These are phyloP conservation scores for Massarina eburnea DNA, from an alignment of 2,329 filamentous ascomycete species.

Conservation along the genomic window DNA sequence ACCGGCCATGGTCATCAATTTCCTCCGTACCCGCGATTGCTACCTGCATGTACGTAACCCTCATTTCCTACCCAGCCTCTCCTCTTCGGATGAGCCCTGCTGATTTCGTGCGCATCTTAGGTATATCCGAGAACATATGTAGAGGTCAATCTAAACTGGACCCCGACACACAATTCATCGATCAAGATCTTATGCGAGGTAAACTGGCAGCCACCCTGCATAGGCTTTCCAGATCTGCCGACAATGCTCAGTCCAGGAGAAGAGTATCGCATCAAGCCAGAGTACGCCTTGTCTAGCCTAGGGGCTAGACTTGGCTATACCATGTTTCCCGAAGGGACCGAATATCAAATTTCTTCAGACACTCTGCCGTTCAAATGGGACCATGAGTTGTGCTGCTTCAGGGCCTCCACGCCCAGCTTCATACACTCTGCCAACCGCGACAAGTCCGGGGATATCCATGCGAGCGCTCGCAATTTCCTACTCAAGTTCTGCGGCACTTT, in stretches of 20 bases:
- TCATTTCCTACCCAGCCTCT: neutral
- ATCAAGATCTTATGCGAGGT: constrained; percentile 20
- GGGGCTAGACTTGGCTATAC: neutral
- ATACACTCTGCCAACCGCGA: neutral
- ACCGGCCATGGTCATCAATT: constrained; percentile 30
- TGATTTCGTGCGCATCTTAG: neutral
- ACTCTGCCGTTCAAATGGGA: constrained; percentile 27
- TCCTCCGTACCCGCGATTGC: constrained; percentile 37
- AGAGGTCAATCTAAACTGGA: constrained; percentile 1
- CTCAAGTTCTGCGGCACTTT: neutral
- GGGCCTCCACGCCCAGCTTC: constrained; percentile 13
- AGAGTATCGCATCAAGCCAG: constrained; percentile 26
- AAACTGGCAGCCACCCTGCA: constrained; percentile 21
- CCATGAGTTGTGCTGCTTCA: constrained; percentile 18
- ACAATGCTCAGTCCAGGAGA: constrained; percentile 10
- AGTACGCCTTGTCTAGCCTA: constrained; percentile 8
- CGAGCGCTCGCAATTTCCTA: neutral
- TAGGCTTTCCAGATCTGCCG: constrained; percentile 22
- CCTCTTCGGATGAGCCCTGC: constrained; percentile 6
- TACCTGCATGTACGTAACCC: constrained; percentile 19
- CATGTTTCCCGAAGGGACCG: neutral
- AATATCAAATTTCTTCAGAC: constrained; percentile 8
- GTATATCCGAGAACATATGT: neutral
- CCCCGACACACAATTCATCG: constrained; percentile 4
- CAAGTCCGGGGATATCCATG: neutral